phyloP scores from a whole-genome alignment of 1,284 basidiomycete genomes.

The Pseudozyma pruni region DNA sequence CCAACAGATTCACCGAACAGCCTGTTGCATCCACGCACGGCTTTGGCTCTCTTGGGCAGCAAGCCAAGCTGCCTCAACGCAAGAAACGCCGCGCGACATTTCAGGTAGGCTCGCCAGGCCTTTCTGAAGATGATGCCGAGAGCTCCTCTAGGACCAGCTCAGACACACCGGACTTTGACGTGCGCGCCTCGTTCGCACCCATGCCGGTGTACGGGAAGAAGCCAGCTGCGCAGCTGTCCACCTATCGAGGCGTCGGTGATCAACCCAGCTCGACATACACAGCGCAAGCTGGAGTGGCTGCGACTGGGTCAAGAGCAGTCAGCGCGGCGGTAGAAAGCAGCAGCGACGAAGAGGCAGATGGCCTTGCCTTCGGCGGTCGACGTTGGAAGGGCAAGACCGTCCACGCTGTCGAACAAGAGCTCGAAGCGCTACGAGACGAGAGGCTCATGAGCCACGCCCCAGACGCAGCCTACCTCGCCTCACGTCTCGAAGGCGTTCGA shows the following conservation, averaged over 20 bases:
- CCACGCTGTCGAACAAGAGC: constrained; percentile 61
- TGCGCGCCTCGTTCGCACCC: constrained; percentile 57
- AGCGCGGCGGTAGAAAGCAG: constrained; percentile 8
- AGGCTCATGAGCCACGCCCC: constrained; percentile 61
- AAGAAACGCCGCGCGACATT: constrained; percentile 42
- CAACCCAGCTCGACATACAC: not conserved
- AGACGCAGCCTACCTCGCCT: constrained; percentile 59
- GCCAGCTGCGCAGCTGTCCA: constrained; percentile 4
- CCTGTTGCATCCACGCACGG: constrained; percentile 31
- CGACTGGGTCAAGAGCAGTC: not conserved
- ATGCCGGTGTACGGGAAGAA: constrained; percentile 42
- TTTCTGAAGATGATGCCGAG: constrained; percentile 32
- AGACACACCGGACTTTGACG: constrained; percentile 49
- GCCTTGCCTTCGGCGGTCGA: constrained; percentile 49
- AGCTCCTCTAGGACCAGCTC: constrained; percentile 34
- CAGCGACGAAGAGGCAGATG: constrained; percentile 34
- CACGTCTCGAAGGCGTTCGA: constrained; percentile 54
- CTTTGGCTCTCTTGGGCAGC: constrained; percentile 30
- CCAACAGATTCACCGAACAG: constrained; percentile 5
- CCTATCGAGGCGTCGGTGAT: constrained; percentile 27
- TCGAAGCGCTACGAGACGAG: constrained; percentile 57
- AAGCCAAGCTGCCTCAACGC: constrained; percentile 28
- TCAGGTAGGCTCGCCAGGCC: constrained; percentile 45
- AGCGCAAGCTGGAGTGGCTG: not conserved
- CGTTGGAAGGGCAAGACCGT: constrained; percentile 63